Evolutionary conservation across 331 rosid genomes (phyloP), one percentile per base, ranked within the genome.

Genomic region (Pyracantha coccinea): DNA sequence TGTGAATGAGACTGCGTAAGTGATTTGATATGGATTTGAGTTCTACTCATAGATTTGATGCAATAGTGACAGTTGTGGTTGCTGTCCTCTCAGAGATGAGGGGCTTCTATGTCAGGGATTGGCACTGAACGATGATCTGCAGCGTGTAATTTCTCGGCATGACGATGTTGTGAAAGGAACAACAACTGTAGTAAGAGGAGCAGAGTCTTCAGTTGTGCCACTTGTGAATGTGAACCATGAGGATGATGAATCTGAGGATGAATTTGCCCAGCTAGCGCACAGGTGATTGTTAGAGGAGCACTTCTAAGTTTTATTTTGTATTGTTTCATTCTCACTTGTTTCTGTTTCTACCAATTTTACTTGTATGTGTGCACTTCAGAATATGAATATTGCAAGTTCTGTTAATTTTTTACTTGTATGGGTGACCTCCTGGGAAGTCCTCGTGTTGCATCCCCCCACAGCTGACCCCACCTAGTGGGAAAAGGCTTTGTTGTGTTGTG

Each of bases 181-280:
- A 47, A 44, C 58, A 32, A 29, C 72, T 55, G 91, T 64, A 73
- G 82, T 81, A 54, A 81, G 86, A 79, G 93, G 69, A 77, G 71
- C 85, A 32, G 93, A 82, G 55, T 78, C 92, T 79, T 61, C 92
- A 0, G 87, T 74, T 60, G 85, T 86, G 72, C 90, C 93, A 27
- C 87, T 86, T 78, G 86, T 87, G 78, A 88, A 83, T 80, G 92
- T 90, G 81, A 83, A 66, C 84, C 97, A 86, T 19, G 99, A 95
- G 81, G 97, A 95, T 38, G 98, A 92, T 67, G 97, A 85, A 62
- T 77, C 88, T 3, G 98, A 92, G 68, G 99, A 92, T 71, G 96
- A 95, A 73, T 86, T 89, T 76, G 61, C 86, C 71, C 97, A 87
- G 44, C 86, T 95, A 60, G 88, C 99, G 78, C 97, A 75, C 70